Base-by-base conservation (phyloP, 2,329 filamentous ascomycete genomes). In the Aspergillus sp. region DNA sequence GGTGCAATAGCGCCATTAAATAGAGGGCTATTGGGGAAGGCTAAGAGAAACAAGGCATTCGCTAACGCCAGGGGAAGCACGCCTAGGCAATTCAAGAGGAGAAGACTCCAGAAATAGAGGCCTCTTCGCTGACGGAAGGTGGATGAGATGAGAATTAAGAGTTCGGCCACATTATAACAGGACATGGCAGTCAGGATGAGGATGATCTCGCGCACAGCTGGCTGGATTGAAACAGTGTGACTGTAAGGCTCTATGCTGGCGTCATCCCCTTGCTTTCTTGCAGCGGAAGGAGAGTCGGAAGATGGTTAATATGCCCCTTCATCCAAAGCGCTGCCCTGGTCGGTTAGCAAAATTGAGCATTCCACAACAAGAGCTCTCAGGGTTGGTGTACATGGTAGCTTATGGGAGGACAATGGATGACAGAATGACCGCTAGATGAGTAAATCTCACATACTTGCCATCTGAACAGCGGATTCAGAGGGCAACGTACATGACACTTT, bases 101-200 rank as follows among this genome's bases (percentile, higher is more conserved):
- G 51, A 26, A 74, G 58, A 24, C 68, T 70, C 72, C 73, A 74
- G 62, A 77, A 76, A 55, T 77, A 77, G 6, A 75, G 63, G 1
- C 72, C 72, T 24, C 60, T 61, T 58, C 67, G 72, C 20, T 69
- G 67, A 13, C 65, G 65, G 56, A 76, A 76, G 1, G 70, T 73
- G 3, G 62, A 60, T 11, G 72, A 65, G n/a, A 73, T 65, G 36
- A 71, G 63, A 9, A 75, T 51, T n/a, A 70, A 61, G 9, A 76
- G 61, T 55, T 76, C 75, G 50, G 71, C 44, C 1, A 79, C 79
- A 13, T 88, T 77, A 59, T 75, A 76, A 20, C 66, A 67, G 26
- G 73, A 65, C 7, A 83, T 68, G 17, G 64, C 58, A 53, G 70
- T 67, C 51, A 72, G 71, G 16, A 64, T 60, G 14, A 68, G 47